Percentiles rank a stretch among this genome's conserved stretches.
These are phyloP conservation scores for Blastobotrys malaysiensis DNA, from an alignment of 1,139 yeast species.

Conservation along the genomic window DNA sequence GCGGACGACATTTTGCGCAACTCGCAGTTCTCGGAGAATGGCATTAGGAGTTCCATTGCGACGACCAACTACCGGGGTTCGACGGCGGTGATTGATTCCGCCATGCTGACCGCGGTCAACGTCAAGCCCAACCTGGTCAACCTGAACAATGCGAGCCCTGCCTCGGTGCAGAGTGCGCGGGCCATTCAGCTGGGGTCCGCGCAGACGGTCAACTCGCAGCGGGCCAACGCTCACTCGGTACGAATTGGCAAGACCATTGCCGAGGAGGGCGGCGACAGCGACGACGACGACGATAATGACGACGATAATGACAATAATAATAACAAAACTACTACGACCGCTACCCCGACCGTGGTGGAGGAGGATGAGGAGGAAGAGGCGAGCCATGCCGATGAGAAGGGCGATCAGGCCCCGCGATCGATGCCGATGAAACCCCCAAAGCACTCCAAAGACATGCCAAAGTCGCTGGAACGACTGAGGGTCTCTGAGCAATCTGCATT, in stretches of 20 bases:
- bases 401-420: not conserved
- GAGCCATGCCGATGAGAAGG: not conserved
- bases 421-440: constrained; percentile 1
- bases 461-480: constrained; percentile 3
- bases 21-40: constrained; percentile 18
- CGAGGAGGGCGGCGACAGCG: constrained; percentile 20
- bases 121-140: constrained; percentile 30
- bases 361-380: not conserved
- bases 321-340: not conserved
- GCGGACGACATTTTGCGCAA: constrained; percentile 23
- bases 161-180: constrained; percentile 9
- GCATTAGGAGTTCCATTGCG: constrained; percentile 28
- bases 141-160: constrained; percentile 17
- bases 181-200: constrained; percentile 17
- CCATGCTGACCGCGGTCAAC: constrained; percentile 28
- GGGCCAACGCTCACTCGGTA: constrained; percentile 23
- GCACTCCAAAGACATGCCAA: not conserved
- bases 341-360: constrained; percentile 3
- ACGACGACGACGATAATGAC: constrained; percentile 8
- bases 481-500: constrained; percentile 16
- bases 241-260: constrained; percentile 22
- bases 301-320: not conserved
- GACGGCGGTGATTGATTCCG: constrained; percentile 26
- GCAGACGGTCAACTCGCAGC: constrained; percentile 14
- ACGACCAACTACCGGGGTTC: constrained; percentile 31